Evolutionary conservation across 345 rosid species (phyloP).

Genomic region (Raphanus raphanistrum): DNA sequence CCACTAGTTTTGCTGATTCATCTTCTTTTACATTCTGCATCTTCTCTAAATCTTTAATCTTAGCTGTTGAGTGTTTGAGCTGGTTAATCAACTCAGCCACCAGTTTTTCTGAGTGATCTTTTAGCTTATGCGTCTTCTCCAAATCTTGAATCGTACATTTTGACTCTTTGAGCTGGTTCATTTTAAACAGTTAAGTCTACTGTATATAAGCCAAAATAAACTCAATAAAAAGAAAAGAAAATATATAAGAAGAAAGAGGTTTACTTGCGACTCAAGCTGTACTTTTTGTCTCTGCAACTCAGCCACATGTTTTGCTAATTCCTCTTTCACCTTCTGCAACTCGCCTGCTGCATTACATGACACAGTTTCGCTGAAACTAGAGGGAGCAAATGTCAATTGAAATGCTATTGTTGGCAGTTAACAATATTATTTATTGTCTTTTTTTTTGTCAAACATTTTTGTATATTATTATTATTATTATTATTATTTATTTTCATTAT

Average conservation of each 20-base stretch:
- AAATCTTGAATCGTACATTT: not conserved
- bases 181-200: not conserved
- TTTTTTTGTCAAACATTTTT: too few species aligned
- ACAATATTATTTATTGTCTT: not conserved
- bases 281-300: conserved; percentile 7
- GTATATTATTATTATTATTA: too few species aligned
- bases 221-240: not conserved
- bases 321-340: conserved; percentile 14
- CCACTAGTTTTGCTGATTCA: conserved; percentile 4
- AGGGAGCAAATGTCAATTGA: not conserved
- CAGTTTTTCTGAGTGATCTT: not conserved
- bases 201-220: not conserved
- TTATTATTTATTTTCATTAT: too few species aligned
- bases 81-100: not conserved
- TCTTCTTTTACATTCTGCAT: conserved; percentile 12
- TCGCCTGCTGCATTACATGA: conserved; percentile 9
- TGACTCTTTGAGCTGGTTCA: not conserved
- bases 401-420: not conserved
- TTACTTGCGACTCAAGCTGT: conserved; percentile 3
- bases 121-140: not conserved
- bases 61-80: not conserved
- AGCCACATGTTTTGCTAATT: conserved; percentile 10
- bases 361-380: conserved; percentile 1
- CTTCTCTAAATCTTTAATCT: not conserved
- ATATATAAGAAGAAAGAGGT: not conserved